Conservation (phyloP, 1,284 basidiomycete genomes). For the Papiliotrema laurentii region DNA sequence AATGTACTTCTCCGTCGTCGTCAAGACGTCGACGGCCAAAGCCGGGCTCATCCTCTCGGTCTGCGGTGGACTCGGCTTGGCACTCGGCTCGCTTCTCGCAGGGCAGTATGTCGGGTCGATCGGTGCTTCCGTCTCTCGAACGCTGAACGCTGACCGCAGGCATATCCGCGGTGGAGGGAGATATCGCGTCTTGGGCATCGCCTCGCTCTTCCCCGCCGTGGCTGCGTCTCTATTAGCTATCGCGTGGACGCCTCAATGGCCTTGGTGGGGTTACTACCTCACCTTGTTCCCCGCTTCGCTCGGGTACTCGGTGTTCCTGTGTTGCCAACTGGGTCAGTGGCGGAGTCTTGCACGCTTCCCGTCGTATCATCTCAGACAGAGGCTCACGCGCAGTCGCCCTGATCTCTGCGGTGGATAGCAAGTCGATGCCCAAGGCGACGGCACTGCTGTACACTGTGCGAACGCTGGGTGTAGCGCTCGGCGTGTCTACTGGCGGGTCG, state of each 20-base stretch:
- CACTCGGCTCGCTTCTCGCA: conserved; percentile 74
- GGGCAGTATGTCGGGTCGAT: conserved; percentile 70
- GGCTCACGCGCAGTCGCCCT: conserved; percentile 31
- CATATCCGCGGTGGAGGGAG: conserved; percentile 40
- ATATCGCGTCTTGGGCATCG: conserved; percentile 35
- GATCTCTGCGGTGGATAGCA: conserved; percentile 40
- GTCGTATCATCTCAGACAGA: neutral
- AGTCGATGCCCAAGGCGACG: conserved; percentile 46
- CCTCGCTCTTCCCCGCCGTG: conserved; percentile 35
- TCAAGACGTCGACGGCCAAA: conserved; percentile 35
- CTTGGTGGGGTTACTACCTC: conserved; percentile 38
- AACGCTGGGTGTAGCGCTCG: conserved; percentile 43
- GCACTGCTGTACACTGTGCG: conserved; percentile 46
- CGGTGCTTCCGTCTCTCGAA: neutral
- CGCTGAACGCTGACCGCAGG: conserved; percentile 11
- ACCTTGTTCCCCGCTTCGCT: conserved; percentile 40
- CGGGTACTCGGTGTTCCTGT: conserved; percentile 46
- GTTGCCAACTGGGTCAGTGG: conserved; percentile 35
- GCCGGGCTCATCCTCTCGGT: conserved; percentile 53
- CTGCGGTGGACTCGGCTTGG: conserved; percentile 76
- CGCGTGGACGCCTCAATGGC: conserved; percentile 33
- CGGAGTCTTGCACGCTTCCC: neutral
- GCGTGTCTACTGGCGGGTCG: conserved; percentile 39
- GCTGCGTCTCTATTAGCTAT: conserved; percentile 29
- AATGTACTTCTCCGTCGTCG: conserved; percentile 44